Base-by-base conservation (phyloP, 176 grass and related monocot genomes). In the Oryza longistaminata region DNA sequence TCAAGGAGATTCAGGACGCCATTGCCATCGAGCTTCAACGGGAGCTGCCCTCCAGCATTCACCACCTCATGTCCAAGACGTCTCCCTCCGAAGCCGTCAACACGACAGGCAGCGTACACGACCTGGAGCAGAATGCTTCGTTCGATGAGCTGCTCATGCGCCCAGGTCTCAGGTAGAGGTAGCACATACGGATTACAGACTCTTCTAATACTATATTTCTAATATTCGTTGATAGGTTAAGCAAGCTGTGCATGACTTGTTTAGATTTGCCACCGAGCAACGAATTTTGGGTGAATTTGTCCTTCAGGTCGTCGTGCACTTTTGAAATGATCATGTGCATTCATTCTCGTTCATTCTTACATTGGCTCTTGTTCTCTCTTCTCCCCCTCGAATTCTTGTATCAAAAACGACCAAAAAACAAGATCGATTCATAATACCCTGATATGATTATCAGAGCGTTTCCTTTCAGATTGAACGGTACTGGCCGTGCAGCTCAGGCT, bases 1-100 rank as follows among this genome's bases (percentile, higher is more conserved):
- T 96, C 33, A 99, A 99, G 82, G 96, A 99, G 75, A 94, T 99
- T 79, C 96, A 99, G 81, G 91, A 94, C 11, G 96, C 96, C 46
- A 92, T 99, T 31, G 86, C 85, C 61, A 92, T 99, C 4, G 93
- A 96, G 12, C 48, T 50, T 7, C 85, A 68, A 11, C 67, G 46
- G n/a, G 79, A 82, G 68, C 49, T 70, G 6, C 78, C 83, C 45
- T 77, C 71, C 42, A 25, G 50, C 12, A 66, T 34, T 14, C 81
- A 25, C 58, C 78, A 91, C 68, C 73, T 81, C 65, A 81, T 81
- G 68, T 72, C 68, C 68, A 82, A 82, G 29, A 82, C 21, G n/a
- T 72, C 80, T 29, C 50, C 35, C 35, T 31, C 29, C 29, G 29
- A 2, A 31, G 2, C 29, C 29, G 29, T 31, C 29, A 31, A 31